phyloP scores from a whole-genome alignment of 176 grass and related monocot species.

The Saccharum spontaneum region DNA sequence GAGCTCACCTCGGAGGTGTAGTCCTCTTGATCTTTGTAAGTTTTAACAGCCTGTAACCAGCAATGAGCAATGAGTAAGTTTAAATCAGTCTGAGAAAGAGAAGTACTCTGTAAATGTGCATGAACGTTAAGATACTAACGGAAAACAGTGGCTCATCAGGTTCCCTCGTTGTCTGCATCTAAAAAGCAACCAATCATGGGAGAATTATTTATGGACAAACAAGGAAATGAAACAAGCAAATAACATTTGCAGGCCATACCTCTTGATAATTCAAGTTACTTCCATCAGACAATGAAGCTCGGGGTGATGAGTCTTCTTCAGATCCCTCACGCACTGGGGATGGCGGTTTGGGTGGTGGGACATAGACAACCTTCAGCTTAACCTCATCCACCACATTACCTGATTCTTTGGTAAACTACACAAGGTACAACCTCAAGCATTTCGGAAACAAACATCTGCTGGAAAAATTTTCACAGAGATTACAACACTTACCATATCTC shows the following conservation, averaged over 20 bases:
- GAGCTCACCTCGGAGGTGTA: constrained; percentile 46
- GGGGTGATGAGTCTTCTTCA: constrained; percentile 68
- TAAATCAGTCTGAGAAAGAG: not conserved
- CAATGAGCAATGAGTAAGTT: not conserved
- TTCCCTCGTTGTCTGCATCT: constrained; percentile 30
- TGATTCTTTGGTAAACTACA: constrained; percentile 78
- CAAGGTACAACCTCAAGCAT: constrained; percentile 30
- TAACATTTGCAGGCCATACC: constrained; percentile 17
- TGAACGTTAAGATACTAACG: constrained; percentile 36
- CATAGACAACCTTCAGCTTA: constrained; percentile 78
- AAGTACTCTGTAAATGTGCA: not conserved
- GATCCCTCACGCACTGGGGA: constrained; percentile 78
- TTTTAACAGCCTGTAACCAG: constrained; percentile 54
- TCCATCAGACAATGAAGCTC: constrained; percentile 60
- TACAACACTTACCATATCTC: constrained; percentile 62
- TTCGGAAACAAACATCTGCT: not conserved
- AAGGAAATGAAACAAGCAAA: constrained; percentile 12
- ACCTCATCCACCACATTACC: constrained; percentile 81
- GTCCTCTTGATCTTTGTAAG: constrained; percentile 48
- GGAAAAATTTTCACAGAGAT: constrained; percentile 9
- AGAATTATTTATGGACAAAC: constrained; percentile 1
- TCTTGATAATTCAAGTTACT: constrained; percentile 55
- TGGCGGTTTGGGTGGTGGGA: constrained; percentile 65
- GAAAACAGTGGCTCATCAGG: constrained; percentile 31
- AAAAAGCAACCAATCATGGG: not conserved